Percentiles rank a stretch among this genome's conserved stretches.
phyloP scores from a whole-genome alignment of 306 rosid species.

The Begonia fuchsioides region DNA sequence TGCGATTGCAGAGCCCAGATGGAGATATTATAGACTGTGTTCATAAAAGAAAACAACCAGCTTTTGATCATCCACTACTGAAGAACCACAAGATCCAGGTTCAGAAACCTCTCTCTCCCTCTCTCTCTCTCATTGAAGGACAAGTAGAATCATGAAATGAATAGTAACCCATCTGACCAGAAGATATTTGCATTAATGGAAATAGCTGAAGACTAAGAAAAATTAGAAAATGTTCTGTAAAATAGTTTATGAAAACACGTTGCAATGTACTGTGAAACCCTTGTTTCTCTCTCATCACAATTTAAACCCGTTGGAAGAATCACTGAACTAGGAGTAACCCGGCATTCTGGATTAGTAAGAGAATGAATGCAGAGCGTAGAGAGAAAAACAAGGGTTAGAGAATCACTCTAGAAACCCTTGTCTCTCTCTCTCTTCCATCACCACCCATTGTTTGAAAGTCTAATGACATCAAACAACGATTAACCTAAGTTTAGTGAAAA shows the following conservation, averaged over 20 bases:
- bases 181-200: neutral
- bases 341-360: no score
- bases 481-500: neutral
- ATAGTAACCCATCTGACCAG: neutral
- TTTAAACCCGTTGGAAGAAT: no score
- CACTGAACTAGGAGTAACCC: no score
- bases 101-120: neutral
- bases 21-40: constrained; percentile 33
- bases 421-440: neutral
- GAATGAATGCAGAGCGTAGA: no score
- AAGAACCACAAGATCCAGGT: constrained; percentile 60
- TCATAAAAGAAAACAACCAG: constrained; percentile 41
- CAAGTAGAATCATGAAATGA: no score
- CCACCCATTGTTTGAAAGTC: neutral
- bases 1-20: constrained; percentile 34
- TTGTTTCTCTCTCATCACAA: no score
- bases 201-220: neutral
- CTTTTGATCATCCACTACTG: constrained; percentile 46
- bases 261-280: no score
- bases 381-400: neutral
- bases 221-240: neutral
- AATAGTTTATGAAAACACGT: neutral
- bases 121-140: no score
- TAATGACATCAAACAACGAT: neutral
- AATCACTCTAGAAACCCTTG: neutral